Conservation (phyloP, 2,329 filamentous ascomycete genomes). For the Fonsecaea nubica region DNA sequence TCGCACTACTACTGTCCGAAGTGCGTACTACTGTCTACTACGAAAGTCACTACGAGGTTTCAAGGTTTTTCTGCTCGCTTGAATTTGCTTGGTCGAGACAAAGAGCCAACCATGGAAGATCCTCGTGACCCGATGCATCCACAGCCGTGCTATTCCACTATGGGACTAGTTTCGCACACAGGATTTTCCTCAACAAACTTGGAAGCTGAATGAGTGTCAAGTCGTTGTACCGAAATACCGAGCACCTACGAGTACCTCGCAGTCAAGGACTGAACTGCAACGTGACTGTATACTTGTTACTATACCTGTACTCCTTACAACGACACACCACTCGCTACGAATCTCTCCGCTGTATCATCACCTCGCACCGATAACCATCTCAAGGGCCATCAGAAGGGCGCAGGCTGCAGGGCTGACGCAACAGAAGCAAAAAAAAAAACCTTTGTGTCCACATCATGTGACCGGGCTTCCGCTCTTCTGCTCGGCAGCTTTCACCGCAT, state of each 20-base stretch:
- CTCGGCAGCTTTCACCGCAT: slow-evolving; percentile 1
- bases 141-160: neutral
- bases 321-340: neutral
- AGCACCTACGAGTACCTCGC: too few relatives aligned
- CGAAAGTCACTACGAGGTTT: neutral
- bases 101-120: slow-evolving; percentile 24
- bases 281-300: too few relatives aligned
- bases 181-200: neutral
- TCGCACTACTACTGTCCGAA: neutral
- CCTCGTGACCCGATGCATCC: slow-evolving; percentile 22
- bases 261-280: neutral
- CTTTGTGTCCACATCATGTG: slow-evolving; percentile 4
- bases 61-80: slow-evolving; percentile 18
- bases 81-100: slow-evolving; percentile 15
- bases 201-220: too few relatives aligned
- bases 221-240: neutral
- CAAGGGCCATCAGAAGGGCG: neutral
- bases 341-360: neutral
- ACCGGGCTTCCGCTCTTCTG: neutral
- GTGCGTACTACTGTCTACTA: neutral
- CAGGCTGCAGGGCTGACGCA: neutral
- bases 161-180: slow-evolving; percentile 3
- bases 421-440: neutral
- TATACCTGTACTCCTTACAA: too few relatives aligned
- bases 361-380: neutral